These are phyloP conservation scores for Eragrostis nindensis DNA, from an alignment of 176 grass and related monocot species.

Conservation along the genomic window DNA sequence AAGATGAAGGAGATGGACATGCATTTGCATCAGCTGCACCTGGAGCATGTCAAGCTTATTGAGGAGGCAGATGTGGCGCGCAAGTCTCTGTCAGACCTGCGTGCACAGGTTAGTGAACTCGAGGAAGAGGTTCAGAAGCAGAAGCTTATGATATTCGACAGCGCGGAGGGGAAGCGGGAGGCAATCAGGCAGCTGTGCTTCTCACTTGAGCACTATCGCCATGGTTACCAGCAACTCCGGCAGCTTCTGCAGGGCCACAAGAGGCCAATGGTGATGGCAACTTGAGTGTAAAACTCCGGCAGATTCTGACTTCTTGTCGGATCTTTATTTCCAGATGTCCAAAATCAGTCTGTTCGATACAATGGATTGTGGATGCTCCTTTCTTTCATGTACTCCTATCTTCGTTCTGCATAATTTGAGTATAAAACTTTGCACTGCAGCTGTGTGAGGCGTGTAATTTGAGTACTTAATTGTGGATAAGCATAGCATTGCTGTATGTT, in stretches of 20 bases:
- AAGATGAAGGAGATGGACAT: constrained; percentile 49
- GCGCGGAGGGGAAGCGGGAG: constrained; percentile 83
- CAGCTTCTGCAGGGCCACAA: constrained; percentile 71
- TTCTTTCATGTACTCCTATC: background rate
- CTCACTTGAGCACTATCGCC: constrained; percentile 90
- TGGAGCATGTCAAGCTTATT: constrained; percentile 74
- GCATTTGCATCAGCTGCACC: constrained; percentile 69
- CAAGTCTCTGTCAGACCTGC: constrained; percentile 21
- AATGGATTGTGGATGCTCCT: too few species aligned
- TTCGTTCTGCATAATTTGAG: background rate
- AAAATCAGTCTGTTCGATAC: background rate
- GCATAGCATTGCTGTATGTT: too few species aligned
- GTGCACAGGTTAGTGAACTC: constrained; percentile 50
- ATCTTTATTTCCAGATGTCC: too few species aligned
- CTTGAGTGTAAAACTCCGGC: constrained; percentile 29
- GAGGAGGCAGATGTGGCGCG: constrained; percentile 43
- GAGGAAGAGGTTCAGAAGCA: constrained; percentile 76
- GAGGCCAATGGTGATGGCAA: constrained; percentile 60
- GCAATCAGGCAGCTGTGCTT: constrained; percentile 96
- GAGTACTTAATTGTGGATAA: too few species aligned
- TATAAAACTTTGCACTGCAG: too few species aligned
- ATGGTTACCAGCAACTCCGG: constrained; percentile 76
- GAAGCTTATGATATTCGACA: constrained; percentile 58
- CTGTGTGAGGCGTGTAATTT: too few species aligned
- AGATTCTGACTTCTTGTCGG: background rate